Base-by-base conservation (phyloP, 306 rosid species). In the Mimosa pudica region DNA sequence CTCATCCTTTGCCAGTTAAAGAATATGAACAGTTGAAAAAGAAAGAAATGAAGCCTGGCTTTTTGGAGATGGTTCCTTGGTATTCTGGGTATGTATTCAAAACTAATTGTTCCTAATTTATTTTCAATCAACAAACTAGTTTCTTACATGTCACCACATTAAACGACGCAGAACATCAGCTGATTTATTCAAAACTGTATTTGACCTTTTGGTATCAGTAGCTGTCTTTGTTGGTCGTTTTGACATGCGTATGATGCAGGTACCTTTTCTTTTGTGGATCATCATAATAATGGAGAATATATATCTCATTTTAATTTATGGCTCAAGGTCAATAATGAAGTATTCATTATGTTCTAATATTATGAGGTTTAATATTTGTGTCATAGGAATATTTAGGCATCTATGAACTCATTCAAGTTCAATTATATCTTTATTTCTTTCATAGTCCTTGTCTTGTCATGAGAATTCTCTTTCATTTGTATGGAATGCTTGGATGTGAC, bases 171-270 rank as follows among this genome's bases (percentile, higher is more conserved):
- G 99, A 86, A 95, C 99, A 73, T 95, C 98, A 79, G 97, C 99
- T 82, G 99, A 95, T 90, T 90, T 95, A 79, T 93, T 95, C 90
- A 95, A 95, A 93, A 95, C 99, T 48, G 94, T 93, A 77, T 95
- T 95, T 88, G 99, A 95, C 82, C 96, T 95, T 55, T 85, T 95
- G 67, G 99, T 93, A 81, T 93, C 98, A 58, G 98, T 95, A 73
- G 91, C 99, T 49, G 99, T 95, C 86, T 95, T 95, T 65, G 96
- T 95, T 74, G 99, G 98, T 72, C 99, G 99, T 81, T 95, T 95
- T 83, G 98, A 95, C 84, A 95, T 95, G 99, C 92, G 98, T 71
- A 95, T 93, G 98, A 95, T 95, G 99, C 99, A 95, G 94, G 99
- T 95, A 76, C 69, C 41, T n/a, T 79, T 49, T 77, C 65, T 80